A percentile compares a stretch with the other conserved stretches of the same genome.
Conservation (phyloP, 768 basidiomycete species). For the Hygrophorus russula region DNA sequence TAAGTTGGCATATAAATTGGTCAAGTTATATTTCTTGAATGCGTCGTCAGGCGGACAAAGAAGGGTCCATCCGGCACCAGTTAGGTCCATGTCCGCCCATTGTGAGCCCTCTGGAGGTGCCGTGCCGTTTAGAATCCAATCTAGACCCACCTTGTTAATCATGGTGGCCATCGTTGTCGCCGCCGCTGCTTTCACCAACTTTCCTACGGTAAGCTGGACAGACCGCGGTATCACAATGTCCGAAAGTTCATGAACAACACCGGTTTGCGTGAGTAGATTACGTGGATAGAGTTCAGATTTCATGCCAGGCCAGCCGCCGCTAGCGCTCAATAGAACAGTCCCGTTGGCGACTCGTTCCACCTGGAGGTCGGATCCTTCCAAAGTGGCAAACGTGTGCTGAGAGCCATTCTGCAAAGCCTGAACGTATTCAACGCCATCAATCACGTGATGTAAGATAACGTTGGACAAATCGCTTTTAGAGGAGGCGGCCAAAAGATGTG, state of each 20-base stretch:
- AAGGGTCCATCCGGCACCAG: slow-evolving; percentile 67
- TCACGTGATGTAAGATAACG: slow-evolving; percentile 80
- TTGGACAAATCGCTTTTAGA: slow-evolving; percentile 72
- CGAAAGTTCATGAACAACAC: slow-evolving; percentile 83
- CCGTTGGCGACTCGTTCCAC: slow-evolving; percentile 46
- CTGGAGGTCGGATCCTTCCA: slow-evolving; percentile 79
- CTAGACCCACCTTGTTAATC: slow-evolving; percentile 74
- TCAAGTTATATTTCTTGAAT: slow-evolving; percentile 80
- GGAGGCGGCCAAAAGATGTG: slow-evolving; percentile 70
- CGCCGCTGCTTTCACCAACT: slow-evolving; percentile 81
- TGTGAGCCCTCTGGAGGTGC: slow-evolving; percentile 59
- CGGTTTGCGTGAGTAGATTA: slow-evolving; percentile 76
- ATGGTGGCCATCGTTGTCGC: slow-evolving; percentile 82
- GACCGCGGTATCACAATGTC: slow-evolving; percentile 81
- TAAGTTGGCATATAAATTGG: slow-evolving; percentile 48
- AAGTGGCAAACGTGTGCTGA: slow-evolving; percentile 62
- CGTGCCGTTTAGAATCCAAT: slow-evolving; percentile 86
- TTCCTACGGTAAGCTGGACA: slow-evolving; percentile 79
- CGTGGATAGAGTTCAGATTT: slow-evolving; percentile 43
- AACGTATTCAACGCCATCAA: slow-evolving; percentile 68
- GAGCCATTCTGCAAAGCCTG: slow-evolving; percentile 49
- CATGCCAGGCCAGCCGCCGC: slow-evolving; percentile 74
- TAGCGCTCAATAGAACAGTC: slow-evolving; percentile 45
- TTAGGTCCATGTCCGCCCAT: slow-evolving; percentile 44
- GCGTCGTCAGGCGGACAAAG: slow-evolving; percentile 89